Base-by-base conservation (phyloP, 768 basidiomycete species). In the Tremella fuciformis region DNA sequence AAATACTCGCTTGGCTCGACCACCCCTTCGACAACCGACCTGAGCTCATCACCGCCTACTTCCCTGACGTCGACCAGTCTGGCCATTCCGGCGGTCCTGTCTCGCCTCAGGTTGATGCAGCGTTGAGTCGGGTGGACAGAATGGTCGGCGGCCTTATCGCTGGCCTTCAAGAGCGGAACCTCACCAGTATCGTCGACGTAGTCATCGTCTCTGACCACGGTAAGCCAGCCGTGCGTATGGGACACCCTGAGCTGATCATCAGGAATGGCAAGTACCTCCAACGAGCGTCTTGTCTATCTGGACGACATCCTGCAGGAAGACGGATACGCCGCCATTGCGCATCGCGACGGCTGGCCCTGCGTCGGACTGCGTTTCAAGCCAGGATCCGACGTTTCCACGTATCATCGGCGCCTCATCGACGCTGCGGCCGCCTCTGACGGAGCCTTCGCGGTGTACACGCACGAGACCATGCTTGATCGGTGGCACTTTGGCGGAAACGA, bases 231-330 rank as follows among this genome's bases (percentile, higher is more conserved):
- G n/a, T 34, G 29, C 29, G 6, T 34, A 46, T 21, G 7, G n/a
- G 19, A 46, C 7, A 18, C 22, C 15, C 13, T 4, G 26, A 19
- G 60, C 19, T 57, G 88, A 86, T 61, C 89, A 90, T 71, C 88
- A 91, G 90, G 89, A n/a, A 92, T 91, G 88, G 86, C 85, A 1
- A 88, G 89, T 72, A 94, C 90, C n/a, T 85, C 84, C 60, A 82
- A 88, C 62, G 85, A 85, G 0, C 83, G 86, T 50, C 81, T 83
- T 49, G 78, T 93, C 34, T 89, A 86, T 75, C 80, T 96, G 53
- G 90, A 96, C 71, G 87, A 89, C 64, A 83, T 90, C 57, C 78
- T 90, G 37, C 88, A 87, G 1, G 76, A 81, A 38, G 83, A 84
- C 2, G 87, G 85, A 2, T 80, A 84, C 50, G 69, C 77, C 4